Evolutionary conservation across 805 yeast genomes (phyloP), one percentile per base, ranked within the genome.

Genomic region (Candida quercuum): DNA sequence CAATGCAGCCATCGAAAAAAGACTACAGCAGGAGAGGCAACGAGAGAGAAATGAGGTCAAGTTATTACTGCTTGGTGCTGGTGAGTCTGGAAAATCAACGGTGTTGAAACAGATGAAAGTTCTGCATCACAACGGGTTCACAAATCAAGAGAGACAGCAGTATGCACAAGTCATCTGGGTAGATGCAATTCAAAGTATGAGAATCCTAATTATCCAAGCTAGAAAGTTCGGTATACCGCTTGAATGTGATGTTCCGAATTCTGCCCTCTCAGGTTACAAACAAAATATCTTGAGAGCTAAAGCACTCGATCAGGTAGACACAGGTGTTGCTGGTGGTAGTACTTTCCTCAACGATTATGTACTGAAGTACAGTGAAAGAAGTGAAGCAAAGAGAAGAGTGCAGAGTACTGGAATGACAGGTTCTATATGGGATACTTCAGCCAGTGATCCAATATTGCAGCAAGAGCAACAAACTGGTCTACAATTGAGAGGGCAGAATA

Each of bases 51-150:
- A 75, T 42, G 81, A 75, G 47, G 72, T 82, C 25, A 86, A 82
- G 56, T 66, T 91, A 43, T 61, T 91, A 28, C 66, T 91, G n/a
- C 63, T 88, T 25, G 96, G 98, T 29, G 86, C 98, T 0, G 98
- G 97, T 5, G 98, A 89, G 56, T 80, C 91, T 36, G 97, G 98
- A 6, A 89, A 89, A 57, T 84, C 95, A 2, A 89, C 98, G 0
- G 95, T 89, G 6, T 63, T 89, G 47, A 89, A 89, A 59, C 97
- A 89, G 57, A 72, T 89, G 78, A 77, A 84, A 49, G 67, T 93
- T 14, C 60, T 88, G 29, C 97, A 93, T 57, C 84, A 86, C 42
- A 81, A 84, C 31, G 94, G 95, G 3, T 93, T 91, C 63, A 68
- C 84, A 1, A 74, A 73, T 35, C 83, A 78, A 45, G 98, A 93